Base-by-base conservation (phyloP, 2,329 filamentous ascomycete genomes). In the Exophiala sp. region DNA sequence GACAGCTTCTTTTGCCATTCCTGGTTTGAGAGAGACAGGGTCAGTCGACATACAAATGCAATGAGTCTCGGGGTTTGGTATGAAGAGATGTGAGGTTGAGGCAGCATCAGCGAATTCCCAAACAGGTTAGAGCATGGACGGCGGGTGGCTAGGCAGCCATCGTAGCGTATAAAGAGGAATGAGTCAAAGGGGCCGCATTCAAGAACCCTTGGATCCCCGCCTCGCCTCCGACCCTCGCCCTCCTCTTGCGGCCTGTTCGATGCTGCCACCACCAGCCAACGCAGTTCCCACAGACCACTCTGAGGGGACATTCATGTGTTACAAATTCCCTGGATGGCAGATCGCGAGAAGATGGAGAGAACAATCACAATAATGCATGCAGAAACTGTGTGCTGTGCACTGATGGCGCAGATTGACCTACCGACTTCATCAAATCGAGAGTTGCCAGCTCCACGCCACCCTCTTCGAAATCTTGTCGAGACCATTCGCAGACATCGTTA, bases 401-500 rank as follows among this genome's bases (percentile, higher is more conserved):
- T 41, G 10, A 41, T n/a, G 38, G 38, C 34, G 34, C 34, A 43
- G 46, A 32, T 35, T 46, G 50, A 74, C 86, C 79, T 76, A 97
- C 91, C 81, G 84, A 79, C 70, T 83, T 84, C 76, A 98, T 75
- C 68, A 95, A 88, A 60, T 91, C 82, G 63, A 98, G 74, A 44
- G 91, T 91, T 61, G 80, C 76, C 68, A 91, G 85, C 63, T 95
- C 88, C 58, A 97, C 85, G 63, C 93, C 93, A 62, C 85, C 88
- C 72, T 98, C 93, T 69, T 98, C 93, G 67, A 98, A 97, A 71
- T 97, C 93, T 65, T 91, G 86, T 65, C 87, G 81, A 64, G 91
- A 96, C 60, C 84, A 83, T 62, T 91, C 85, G 70, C 96, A 87
- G 65, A 98, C 90, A 73, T 86, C 85, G 62, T 91, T 85, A 70